Evolutionary conservation across 1,284 basidiomycete species (phyloP).

Genomic region (Apiotrichum siamense): DNA sequence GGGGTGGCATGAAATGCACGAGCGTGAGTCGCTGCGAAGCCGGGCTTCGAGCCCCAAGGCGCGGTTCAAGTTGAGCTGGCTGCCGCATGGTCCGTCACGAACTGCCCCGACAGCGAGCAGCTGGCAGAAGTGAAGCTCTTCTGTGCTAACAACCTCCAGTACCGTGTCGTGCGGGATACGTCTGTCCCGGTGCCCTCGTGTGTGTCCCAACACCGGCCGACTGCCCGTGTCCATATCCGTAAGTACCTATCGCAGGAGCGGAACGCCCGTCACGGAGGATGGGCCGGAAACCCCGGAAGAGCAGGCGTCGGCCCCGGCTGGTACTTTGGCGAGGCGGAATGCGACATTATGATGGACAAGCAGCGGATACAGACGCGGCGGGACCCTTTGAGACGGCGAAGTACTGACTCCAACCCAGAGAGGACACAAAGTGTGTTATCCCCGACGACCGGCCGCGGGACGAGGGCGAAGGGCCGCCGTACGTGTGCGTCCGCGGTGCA

Average conservation of each 20-base stretch:
- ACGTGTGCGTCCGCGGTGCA: slow-evolving; percentile 33
- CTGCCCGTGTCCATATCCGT: slow-evolving; percentile 46
- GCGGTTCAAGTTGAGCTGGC: not conserved
- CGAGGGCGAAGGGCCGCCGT: slow-evolving; percentile 45
- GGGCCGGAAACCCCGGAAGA: too few relatives aligned
- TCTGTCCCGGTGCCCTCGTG: slow-evolving; percentile 37
- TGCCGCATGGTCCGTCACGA: too few relatives aligned
- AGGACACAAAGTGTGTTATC: slow-evolving; percentile 43
- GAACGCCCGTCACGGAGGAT: not conserved
- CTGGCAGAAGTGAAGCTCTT: not conserved
- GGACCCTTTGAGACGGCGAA: too few relatives aligned
- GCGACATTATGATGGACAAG: too few relatives aligned
- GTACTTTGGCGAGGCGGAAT: too few relatives aligned
- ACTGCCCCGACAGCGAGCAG: not conserved
- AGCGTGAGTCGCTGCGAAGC: slow-evolving; percentile 17
- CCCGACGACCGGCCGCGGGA: slow-evolving; percentile 36
- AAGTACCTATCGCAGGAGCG: slow-evolving; percentile 8
- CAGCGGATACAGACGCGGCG: too few relatives aligned
- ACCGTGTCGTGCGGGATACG: slow-evolving; percentile 41
- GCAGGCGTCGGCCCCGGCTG: too few relatives aligned
- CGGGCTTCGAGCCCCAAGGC: not conserved
- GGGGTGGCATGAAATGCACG: slow-evolving; percentile 37
- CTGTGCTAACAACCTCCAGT: slow-evolving; percentile 20
- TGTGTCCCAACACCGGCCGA: slow-evolving; percentile 45
- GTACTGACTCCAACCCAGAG: slow-evolving; percentile 17